Conservation (phyloP, 2,329 filamentous ascomycete genomes). For the Akanthomyces dipterigenus region DNA sequence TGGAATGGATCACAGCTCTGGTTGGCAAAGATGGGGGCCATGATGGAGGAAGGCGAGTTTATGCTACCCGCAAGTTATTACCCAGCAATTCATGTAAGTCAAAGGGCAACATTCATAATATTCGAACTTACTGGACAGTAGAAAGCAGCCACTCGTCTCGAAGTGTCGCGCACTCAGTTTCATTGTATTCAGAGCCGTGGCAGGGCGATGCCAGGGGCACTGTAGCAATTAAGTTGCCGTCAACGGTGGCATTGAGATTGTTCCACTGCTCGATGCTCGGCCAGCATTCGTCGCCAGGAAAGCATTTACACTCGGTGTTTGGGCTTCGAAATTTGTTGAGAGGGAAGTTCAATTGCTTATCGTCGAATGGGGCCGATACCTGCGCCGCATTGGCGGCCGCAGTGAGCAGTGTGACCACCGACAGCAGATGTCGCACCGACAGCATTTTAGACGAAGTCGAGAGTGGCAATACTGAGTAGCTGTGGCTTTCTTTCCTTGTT, state of each 20-base stretch:
- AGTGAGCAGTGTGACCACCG: background rate
- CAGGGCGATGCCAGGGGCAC: constrained; percentile 44
- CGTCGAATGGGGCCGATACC: no score
- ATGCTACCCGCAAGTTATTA: background rate
- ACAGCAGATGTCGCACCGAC: background rate
- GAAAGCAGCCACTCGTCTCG: constrained; percentile 24
- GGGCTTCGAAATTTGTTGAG: no score
- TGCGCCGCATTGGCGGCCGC: background rate
- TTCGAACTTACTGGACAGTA: constrained; percentile 23
- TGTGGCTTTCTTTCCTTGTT: no score
- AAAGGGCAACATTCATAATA: background rate
- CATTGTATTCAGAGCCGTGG: constrained; percentile 38
- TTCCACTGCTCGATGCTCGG: background rate
- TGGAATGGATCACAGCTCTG: constrained; percentile 23
- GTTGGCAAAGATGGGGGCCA: constrained; percentile 28
- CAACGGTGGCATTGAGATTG: background rate
- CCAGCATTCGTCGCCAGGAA: background rate
- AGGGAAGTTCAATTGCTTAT: no score
- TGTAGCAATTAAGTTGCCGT: constrained; percentile 41
- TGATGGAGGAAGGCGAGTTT: constrained; percentile 20
- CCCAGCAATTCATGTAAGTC: no score
- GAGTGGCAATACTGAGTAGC: no score
- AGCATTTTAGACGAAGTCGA: background rate
- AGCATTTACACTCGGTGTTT: constrained; percentile 12
- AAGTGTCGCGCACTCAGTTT: constrained; percentile 31